phyloP scores from a whole-genome alignment of 148 eudicot genomes.

The Camellia lanceoleosa region DNA sequence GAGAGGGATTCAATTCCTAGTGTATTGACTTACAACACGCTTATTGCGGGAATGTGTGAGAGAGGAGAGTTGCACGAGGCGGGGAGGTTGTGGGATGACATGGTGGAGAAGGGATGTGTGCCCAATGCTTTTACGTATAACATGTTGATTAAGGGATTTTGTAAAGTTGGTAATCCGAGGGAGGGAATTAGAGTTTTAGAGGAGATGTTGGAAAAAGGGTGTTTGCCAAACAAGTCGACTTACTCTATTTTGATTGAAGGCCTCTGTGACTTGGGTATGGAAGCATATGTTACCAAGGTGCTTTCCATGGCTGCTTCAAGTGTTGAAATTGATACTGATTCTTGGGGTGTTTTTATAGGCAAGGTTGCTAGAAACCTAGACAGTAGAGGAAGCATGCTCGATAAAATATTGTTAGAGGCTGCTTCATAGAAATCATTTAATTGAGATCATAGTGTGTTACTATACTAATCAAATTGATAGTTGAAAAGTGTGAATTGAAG shows the following conservation, averaged over 20 bases:
- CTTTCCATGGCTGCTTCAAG: constrained; percentile 33
- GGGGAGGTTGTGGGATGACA: constrained; percentile 79
- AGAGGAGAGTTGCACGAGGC: constrained; percentile 77
- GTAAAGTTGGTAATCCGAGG: constrained; percentile 62
- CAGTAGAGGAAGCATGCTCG: constrained; percentile 24
- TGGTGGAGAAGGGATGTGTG: constrained; percentile 66
- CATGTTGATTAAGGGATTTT: constrained; percentile 76
- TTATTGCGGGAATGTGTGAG: constrained; percentile 86
- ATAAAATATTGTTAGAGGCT: constrained; percentile 20
- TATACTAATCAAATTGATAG: neutral
- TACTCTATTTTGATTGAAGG: constrained; percentile 57
- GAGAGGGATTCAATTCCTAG: constrained; percentile 68
- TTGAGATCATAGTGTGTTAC: neutral
- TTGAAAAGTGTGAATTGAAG: neutral
- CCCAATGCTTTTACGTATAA: constrained; percentile 79
- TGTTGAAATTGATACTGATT: constrained; percentile 39
- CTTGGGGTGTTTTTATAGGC: constrained; percentile 46
- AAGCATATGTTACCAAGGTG: constrained; percentile 38
- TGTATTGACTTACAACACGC: constrained; percentile 66
- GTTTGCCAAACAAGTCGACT: constrained; percentile 59
- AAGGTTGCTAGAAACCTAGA: constrained; percentile 33
- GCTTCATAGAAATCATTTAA: constrained; percentile 1
- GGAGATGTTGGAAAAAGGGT: constrained; percentile 71
- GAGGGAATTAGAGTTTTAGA: constrained; percentile 68
- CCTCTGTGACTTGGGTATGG: constrained; percentile 39